Evolutionary conservation across 805 yeast species (phyloP).

Genomic region (Cyberlindnera samutprakarnensis): DNA sequence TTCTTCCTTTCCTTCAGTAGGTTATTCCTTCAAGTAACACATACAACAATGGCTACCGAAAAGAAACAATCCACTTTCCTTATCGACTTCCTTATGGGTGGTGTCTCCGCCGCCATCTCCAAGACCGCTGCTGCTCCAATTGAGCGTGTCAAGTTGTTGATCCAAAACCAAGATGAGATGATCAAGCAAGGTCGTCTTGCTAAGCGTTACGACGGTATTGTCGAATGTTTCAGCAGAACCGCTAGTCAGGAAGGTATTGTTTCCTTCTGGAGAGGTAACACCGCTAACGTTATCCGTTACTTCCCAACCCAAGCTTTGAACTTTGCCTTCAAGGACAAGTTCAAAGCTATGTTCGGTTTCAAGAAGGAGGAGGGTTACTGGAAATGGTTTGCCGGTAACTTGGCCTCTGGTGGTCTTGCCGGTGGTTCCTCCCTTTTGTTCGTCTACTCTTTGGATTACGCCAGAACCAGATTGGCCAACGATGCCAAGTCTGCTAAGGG

Average conservation of each 20-base stretch:
- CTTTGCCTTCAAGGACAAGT: slow-evolving; percentile 97
- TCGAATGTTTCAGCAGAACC: slow-evolving; percentile 91
- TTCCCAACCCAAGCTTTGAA: slow-evolving; percentile 99
- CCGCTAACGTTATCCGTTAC: slow-evolving; percentile 97
- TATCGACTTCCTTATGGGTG: slow-evolving; percentile 88
- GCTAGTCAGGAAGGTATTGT: slow-evolving; percentile 87
- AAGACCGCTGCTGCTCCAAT: slow-evolving; percentile 98
- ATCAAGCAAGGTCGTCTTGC: slow-evolving; percentile 94
- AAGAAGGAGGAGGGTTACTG: slow-evolving; percentile 92
- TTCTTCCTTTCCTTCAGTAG: neutral
- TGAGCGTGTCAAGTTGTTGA: slow-evolving; percentile 92
- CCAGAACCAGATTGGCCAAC: slow-evolving; percentile 98
- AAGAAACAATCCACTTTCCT: slow-evolving; percentile 40
- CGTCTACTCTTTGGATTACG: slow-evolving; percentile 95
- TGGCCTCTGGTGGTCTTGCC: slow-evolving; percentile 98
- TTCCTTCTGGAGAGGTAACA: slow-evolving; percentile 99
- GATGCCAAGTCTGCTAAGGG: slow-evolving; percentile 84
- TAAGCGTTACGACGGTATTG: slow-evolving; percentile 80
- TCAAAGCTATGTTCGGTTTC: slow-evolving; percentile 93
- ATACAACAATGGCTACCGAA: slow-evolving; percentile 20
- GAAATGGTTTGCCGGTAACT: slow-evolving; percentile 95
- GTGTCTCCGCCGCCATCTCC: slow-evolving; percentile 98
- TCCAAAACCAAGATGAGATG: slow-evolving; percentile 98
- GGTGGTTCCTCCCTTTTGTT: slow-evolving; percentile 93
- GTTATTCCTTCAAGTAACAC: slow-evolving; percentile 1